phyloP scores from a whole-genome alignment of 768 basidiomycete genomes.

The Kwoniella sp. region DNA sequence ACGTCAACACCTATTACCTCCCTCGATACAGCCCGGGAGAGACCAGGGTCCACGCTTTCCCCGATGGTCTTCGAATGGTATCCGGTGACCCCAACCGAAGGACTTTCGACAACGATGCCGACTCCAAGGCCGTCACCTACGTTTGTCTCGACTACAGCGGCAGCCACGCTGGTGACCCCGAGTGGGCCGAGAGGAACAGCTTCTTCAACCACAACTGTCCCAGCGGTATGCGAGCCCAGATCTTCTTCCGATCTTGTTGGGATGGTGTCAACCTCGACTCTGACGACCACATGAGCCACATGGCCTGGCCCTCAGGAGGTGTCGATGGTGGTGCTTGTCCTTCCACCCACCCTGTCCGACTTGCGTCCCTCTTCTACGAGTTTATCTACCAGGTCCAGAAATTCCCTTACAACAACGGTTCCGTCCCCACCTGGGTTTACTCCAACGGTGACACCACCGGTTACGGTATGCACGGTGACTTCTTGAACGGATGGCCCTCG shows the following conservation, averaged over 20 bases:
- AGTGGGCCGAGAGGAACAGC: conserved; percentile 52
- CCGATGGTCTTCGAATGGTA: conserved; percentile 57
- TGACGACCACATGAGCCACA: conserved; percentile 55
- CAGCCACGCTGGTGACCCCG: conserved; percentile 33
- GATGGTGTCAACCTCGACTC: conserved; percentile 57
- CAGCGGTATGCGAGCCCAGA: conserved; percentile 55
- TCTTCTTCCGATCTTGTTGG: conserved; percentile 58
- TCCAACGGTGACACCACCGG: conserved; percentile 56
- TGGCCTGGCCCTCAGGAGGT: conserved; percentile 55
- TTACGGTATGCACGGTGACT: conserved; percentile 55
- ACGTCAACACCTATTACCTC: conserved; percentile 56
- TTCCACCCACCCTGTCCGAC: conserved; percentile 52
- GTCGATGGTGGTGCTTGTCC: conserved; percentile 54
- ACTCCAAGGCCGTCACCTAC: conserved; percentile 53
- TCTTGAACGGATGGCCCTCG: conserved; percentile 55
- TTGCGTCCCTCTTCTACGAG: conserved; percentile 57
- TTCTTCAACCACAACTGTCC: conserved; percentile 58
- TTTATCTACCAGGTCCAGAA: conserved; percentile 54
- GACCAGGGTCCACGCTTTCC: conserved; percentile 55
- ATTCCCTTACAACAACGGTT: conserved; percentile 53
- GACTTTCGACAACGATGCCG: conserved; percentile 49
- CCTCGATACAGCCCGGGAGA: conserved; percentile 50
- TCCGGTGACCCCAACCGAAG: conserved; percentile 54
- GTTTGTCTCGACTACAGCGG: conserved; percentile 54
- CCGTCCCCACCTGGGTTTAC: conserved; percentile 48